phyloP scores from a whole-genome alignment of 169 alveolate genomes.

The Plasmodium knowlesi region DNA sequence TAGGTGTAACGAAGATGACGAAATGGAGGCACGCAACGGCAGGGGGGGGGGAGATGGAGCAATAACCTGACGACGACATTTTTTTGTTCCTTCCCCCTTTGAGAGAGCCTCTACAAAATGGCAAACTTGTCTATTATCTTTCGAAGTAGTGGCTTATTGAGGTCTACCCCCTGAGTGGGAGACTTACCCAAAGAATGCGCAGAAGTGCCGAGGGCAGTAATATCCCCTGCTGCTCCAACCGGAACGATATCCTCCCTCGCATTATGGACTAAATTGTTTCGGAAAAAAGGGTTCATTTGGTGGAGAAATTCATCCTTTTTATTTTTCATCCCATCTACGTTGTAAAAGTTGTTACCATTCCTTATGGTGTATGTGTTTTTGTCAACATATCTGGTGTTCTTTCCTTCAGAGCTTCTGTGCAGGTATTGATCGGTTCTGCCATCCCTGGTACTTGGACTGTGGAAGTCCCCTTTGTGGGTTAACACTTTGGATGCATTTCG shows the following conservation, averaged over 20 bases:
- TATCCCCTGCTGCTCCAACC: neutral
- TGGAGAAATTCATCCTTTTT: neutral
- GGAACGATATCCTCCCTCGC: neutral
- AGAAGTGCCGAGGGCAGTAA: neutral
- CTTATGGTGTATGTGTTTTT: constrained; percentile 4
- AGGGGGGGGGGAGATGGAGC: no score
- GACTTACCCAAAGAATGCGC: neutral
- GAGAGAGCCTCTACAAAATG: neutral
- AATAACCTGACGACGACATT: no score
- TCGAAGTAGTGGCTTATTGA: neutral
- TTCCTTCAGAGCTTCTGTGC: neutral
- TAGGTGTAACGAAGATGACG: neutral
- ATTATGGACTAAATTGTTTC: neutral
- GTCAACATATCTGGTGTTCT: constrained; percentile 31
- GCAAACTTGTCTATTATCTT: constrained; percentile 40
- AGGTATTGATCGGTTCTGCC: neutral
- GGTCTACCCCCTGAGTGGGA: neutral
- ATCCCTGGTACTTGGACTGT: neutral
- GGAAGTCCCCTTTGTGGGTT: neutral
- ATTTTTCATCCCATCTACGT: neutral
- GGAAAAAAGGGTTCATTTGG: neutral
- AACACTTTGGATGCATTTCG: neutral
- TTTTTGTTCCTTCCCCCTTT: neutral
- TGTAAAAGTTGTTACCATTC: constrained; percentile 13
- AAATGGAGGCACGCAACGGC: neutral